Percentiles rank a stretch among this genome's conserved stretches.
Evolutionary conservation across 192 early-diverging fungal genomes (phyloP).

Genomic region (Dissophora globulifera): DNA sequence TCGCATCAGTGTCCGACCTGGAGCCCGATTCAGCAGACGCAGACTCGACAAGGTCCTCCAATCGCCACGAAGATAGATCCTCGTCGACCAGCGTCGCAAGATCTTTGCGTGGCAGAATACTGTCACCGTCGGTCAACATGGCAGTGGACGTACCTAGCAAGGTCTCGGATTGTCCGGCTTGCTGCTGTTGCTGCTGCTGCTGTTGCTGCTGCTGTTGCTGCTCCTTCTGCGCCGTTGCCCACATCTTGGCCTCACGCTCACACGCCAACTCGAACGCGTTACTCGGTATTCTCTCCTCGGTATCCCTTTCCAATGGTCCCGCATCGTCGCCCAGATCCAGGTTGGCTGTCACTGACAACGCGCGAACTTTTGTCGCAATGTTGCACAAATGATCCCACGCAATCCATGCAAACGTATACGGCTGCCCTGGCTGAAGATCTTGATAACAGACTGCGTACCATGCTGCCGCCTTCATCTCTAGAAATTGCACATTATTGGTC

Average conservation of each 20-base stretch:
- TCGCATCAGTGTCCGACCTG: too few relatives aligned
- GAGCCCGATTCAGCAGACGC: too few relatives aligned
- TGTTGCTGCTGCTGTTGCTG: too few relatives aligned
- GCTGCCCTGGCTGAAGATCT: constrained; percentile 16
- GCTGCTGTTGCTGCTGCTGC: not conserved
- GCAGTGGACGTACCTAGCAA: too few relatives aligned
- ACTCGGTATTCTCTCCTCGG: not conserved
- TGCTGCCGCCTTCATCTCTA: constrained; percentile 66
- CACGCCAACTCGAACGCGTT: not conserved
- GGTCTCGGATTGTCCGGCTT: too few relatives aligned
- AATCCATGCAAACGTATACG: constrained; percentile 45
- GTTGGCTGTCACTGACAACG: not conserved
- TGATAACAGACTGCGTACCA: constrained; percentile 83
- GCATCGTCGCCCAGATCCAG: not conserved
- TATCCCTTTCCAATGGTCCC: too few relatives aligned
- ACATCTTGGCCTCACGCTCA: not conserved
- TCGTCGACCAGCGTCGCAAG: too few relatives aligned
- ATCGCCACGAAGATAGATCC: too few relatives aligned
- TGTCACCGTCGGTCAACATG: too few relatives aligned
- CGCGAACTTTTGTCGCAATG: constrained; percentile 15
- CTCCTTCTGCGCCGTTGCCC: not conserved
- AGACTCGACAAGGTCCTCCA: too few relatives aligned
- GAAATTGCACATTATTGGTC: not conserved
- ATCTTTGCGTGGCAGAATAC: too few relatives aligned
- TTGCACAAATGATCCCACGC: constrained; percentile 35